Evolutionary conservation across 345 rosid genomes (phyloP), one percentile per base, ranked within the genome.

Genomic region (Sisymbrium altissimum): DNA sequence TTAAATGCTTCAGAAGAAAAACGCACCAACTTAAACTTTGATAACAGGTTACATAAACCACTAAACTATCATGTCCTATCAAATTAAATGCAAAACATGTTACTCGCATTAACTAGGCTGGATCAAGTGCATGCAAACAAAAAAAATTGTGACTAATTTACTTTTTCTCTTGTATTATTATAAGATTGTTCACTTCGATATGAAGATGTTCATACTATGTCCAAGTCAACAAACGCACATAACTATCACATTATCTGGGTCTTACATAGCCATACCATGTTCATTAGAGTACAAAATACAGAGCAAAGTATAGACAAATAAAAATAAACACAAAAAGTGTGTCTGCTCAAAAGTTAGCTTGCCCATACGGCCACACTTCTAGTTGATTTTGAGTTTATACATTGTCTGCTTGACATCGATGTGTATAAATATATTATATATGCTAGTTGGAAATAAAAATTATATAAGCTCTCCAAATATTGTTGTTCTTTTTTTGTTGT

Each of bases 341-440:
- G 75, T 71, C 68, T 61, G 41, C 61, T 50, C n/a, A 39, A 32
- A 38, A 25, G n/a, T 41, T 38, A 61, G 68, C 60, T 71, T 71
- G 61, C 61, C 68, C 75, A 71, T 49, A 35, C 44, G 60, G 49
- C 68, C 76, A 64, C 45, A 32, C 44, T 23, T 36, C 15, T 14
- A 66, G n/a, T 50, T 66, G 45, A 35, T 49, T 50, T 36, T 52
- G 60, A 46, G 70, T 65, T 46, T 30, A 46, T 65, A 33, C 18
- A 33, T 48, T 65, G 70, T 46, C 57, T 35, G 32, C 32, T 46
- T 65, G 70, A 65, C 55, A 46, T 33, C 48, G 41, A 33, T 46
- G n/a, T 63, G 19, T 43, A 29, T n/a, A 27, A 0, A 27, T 63
- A 63, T 63, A 44, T 56, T 71, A 13, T 14, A 54, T 14, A 54